Base-by-base conservation (phyloP, 805 yeast species). In the Candida insectorum region DNA sequence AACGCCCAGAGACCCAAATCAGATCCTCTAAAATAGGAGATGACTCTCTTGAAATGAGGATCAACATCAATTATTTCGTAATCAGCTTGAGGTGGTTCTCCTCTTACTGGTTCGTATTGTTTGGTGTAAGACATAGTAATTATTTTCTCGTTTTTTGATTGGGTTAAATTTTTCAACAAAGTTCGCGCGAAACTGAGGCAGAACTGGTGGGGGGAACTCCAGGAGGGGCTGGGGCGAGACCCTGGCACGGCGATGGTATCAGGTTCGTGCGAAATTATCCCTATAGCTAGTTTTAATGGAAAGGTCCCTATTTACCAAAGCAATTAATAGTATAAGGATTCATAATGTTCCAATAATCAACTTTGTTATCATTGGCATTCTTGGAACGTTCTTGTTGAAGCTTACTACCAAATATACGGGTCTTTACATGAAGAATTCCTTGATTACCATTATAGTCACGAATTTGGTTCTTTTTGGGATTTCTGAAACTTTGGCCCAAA, bases 401-500 rank as follows among this genome's bases (percentile, higher is more conserved):
- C 62, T 80, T 31, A 74, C 85, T 6, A 66, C 75, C 18, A 66
- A 69, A 32, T 83, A 82, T 49, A 77, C 77, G 32, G 64, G 62
- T 6, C 50, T 81, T 35, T 88, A 88, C 54, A 71, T 73, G 40
- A 68, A 62, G 37, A 76, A 78, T 30, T 79, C 93, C 2, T 58
- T 87, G 19, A 54, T 81, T n/a, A 86, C 96, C 11, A 85, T 88
- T 23, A 74, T 86, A 38, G 75, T 80, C 16, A 81, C 96, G 1
- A 91, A 91, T 51, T 60, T 85, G 18, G 78, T 89, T 4, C 64
- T 91, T 4, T 85, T 79, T 54, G 96, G 96, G 0, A 78, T 87
- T n/a, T 88, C 97, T 0, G 97, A 91, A 54, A 77, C 89, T 0
- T 53, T 89, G 41, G 97, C 97, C 0, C 97, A 91, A 56, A 71